Evolutionary conservation across 345 rosid genomes (phyloP).

Genomic region (Nasturtium officinale): DNA sequence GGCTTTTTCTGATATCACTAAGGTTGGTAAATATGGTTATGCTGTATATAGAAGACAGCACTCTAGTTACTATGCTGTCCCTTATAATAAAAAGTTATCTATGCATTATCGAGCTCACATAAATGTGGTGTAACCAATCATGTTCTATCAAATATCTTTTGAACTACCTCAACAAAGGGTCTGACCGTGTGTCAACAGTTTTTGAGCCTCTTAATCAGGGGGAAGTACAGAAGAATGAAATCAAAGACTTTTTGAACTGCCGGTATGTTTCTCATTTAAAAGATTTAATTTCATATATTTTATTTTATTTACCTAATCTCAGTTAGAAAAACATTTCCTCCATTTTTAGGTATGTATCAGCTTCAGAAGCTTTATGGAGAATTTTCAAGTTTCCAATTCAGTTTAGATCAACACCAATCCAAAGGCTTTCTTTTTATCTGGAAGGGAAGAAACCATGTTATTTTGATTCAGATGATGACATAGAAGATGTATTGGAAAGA

Average conservation of each 20-base stretch:
- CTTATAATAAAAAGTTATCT: not conserved
- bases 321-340: too few relatives aligned
- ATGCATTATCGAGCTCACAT: not conserved
- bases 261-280: not conserved
- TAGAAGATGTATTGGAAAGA: not conserved
- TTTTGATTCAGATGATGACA: not conserved
- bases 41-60: not conserved
- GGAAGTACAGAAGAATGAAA: not conserved
- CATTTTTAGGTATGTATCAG: not conserved
- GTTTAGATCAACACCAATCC: not conserved
- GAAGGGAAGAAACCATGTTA: not conserved
- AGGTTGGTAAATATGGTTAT: not conserved
- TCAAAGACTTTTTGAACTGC: not conserved
- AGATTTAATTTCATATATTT: not conserved
- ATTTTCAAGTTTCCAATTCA: not conserved
- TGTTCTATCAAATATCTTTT: not conserved
- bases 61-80: not conserved
- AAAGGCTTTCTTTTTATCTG: not conserved
- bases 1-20: not conserved
- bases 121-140: not conserved
- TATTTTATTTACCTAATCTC: too few relatives aligned
- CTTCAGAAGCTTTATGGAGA: not conserved
- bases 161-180: not conserved
- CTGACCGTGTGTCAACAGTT: not conserved
- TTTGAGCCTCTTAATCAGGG: not conserved